Conservation (phyloP, 1,139 yeast genomes). For the Kluyveromyces sp. region DNA sequence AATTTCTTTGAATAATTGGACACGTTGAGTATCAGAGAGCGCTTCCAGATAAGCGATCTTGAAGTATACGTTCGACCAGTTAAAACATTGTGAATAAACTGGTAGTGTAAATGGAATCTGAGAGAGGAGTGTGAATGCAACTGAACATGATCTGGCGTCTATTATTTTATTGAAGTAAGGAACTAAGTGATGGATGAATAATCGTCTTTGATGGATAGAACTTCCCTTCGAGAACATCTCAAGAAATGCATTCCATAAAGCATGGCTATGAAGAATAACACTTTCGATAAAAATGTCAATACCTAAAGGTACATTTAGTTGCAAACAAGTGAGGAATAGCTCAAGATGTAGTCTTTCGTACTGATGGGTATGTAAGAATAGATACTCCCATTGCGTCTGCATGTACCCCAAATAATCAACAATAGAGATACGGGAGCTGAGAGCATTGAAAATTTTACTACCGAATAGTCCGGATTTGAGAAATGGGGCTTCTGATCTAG, state of each 20-base stretch:
- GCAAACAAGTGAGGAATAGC: slow-evolving; percentile 20
- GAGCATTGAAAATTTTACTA: slow-evolving; percentile 29
- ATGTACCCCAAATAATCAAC: slow-evolving; percentile 22
- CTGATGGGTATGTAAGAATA: slow-evolving; percentile 8
- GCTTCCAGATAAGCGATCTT: slow-evolving; percentile 19
- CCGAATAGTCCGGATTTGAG: slow-evolving; percentile 31
- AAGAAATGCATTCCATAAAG: slow-evolving; percentile 12
- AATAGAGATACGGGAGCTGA: slow-evolving; percentile 22
- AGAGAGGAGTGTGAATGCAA: slow-evolving; percentile 17
- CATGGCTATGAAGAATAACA: slow-evolving; percentile 14
- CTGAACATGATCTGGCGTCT: slow-evolving; percentile 10
- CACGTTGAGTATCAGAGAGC: slow-evolving; percentile 12
- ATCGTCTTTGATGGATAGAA: slow-evolving; percentile 17
- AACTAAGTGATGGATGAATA: slow-evolving; percentile 20
- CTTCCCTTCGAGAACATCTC: slow-evolving; percentile 12
- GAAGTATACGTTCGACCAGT: slow-evolving; percentile 16
- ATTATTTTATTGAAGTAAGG: slow-evolving; percentile 20
- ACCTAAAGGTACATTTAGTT: slow-evolving; percentile 28
- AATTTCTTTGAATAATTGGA: slow-evolving; percentile 10
- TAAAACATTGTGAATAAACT: slow-evolving; percentile 11
- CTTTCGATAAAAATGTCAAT: slow-evolving; percentile 18
- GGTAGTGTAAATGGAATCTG: slow-evolving; percentile 14
- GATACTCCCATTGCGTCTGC: slow-evolving; percentile 22
- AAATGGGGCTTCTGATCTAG: slow-evolving; percentile 15
- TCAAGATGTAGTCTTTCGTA: slow-evolving; percentile 10